Evolutionary conservation across 2,329 filamentous ascomycete species (phyloP).

Genomic region (Mycosphaerella sp.): DNA sequence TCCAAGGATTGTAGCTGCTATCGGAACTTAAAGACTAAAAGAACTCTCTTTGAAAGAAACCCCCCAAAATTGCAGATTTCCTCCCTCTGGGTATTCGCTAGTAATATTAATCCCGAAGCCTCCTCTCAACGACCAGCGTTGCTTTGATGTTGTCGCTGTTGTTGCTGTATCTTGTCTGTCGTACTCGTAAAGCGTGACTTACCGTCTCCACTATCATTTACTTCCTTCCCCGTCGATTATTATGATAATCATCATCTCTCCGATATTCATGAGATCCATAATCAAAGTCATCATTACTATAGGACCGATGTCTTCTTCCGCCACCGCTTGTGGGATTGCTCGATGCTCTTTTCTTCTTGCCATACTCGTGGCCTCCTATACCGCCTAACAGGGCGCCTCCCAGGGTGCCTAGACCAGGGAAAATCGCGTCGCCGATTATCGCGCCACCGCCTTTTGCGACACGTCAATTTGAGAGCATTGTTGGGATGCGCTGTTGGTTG

Average conservation of each 20-base stretch:
- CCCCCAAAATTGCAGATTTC: not conserved
- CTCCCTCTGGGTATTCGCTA: not conserved
- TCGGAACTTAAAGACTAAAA: not conserved
- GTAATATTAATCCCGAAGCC: not conserved
- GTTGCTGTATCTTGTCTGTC: too few species aligned
- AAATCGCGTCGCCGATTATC: constrained; percentile 40
- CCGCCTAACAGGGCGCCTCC: constrained; percentile 39
- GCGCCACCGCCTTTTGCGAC: constrained; percentile 33
- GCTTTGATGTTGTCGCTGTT: not conserved
- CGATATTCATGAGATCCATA: constrained; percentile 10
- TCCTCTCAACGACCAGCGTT: constrained; percentile 12
- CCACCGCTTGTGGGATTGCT: constrained; percentile 14
- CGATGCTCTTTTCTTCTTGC: constrained; percentile 26
- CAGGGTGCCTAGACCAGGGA: constrained; percentile 34
- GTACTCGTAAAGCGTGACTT: too few species aligned
- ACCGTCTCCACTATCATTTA: constrained; percentile 1
- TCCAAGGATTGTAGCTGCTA: too few species aligned
- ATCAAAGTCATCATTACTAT: constrained; percentile 15
- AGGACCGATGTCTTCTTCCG: constrained; percentile 11
- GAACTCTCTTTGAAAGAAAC: not conserved
- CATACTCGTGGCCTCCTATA: constrained; percentile 39
- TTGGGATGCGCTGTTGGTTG: too few species aligned
- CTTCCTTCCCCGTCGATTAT: constrained; percentile 19
- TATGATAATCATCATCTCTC: constrained; percentile 16
- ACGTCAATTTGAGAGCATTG: too few species aligned